These are phyloP conservation scores for Chalara sp. DNA, from an alignment of 2,329 filamentous ascomycete genomes.

Conservation along the genomic window DNA sequence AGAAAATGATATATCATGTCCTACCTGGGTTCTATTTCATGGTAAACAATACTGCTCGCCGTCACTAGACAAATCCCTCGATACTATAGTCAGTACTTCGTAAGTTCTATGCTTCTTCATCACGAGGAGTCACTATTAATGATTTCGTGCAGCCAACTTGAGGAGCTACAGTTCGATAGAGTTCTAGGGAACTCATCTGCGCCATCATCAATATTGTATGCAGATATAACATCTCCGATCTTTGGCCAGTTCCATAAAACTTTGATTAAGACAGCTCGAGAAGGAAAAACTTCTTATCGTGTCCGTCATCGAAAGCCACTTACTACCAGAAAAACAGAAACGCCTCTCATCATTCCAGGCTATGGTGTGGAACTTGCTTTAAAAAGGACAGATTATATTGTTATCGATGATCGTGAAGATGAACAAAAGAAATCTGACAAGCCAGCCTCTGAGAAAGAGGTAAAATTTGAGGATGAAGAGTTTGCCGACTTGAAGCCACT, in stretches of 20 bases:
- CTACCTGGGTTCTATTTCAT: conserved; percentile 70
- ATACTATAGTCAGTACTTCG: conserved; percentile 41
- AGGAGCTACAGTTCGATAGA: conserved; percentile 74
- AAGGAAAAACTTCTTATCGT: conserved; percentile 75
- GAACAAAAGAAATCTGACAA: conserved; percentile 26
- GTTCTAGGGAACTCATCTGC: conserved; percentile 53
- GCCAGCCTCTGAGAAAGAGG: conserved; percentile 32
- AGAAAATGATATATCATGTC: conserved; percentile 63
- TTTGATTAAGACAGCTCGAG: conserved; percentile 61
- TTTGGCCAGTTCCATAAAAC: conserved; percentile 74
- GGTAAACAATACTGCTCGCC: conserved; percentile 78
- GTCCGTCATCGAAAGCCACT: conserved; percentile 67
- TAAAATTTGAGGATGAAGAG: conserved; percentile 60
- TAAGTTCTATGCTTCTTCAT: conserved; percentile 27
- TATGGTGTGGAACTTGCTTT: conserved; percentile 90
- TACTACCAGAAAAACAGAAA: conserved; percentile 37
- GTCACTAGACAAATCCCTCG: conserved; percentile 51
- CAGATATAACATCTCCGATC: conserved; percentile 69
- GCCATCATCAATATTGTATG: conserved; percentile 71
- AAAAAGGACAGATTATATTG: conserved; percentile 96
- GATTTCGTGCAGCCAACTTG: conserved; percentile 11
- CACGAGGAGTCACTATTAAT: not conserved
- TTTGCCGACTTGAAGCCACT: conserved; percentile 79
- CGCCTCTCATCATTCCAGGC: conserved; percentile 74
- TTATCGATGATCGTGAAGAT: conserved; percentile 83